A percentile compares a stretch with the other conserved stretches of the same genome.
Conservation (phyloP, 768 basidiomycete species). For the Lentinula guzmanii region DNA sequence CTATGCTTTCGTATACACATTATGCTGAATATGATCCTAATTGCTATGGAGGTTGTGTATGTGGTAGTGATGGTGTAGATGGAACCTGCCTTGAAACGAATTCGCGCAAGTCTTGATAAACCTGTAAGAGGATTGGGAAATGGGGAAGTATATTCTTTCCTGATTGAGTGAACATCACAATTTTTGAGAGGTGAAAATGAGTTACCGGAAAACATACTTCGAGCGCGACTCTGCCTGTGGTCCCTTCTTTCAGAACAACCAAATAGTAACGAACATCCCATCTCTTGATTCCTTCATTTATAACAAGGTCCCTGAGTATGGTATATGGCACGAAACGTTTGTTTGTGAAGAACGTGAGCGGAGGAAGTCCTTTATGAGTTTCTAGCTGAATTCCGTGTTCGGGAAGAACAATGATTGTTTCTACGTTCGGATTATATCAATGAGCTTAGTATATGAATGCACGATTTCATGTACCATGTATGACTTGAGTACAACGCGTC, state of each 20-base stretch:
- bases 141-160: constrained; percentile 59
- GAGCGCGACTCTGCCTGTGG: constrained; percentile 24
- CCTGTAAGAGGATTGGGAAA: constrained; percentile 50
- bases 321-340: constrained; percentile 57
- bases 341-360: constrained; percentile 25
- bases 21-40: background rate
- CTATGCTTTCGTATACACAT: background rate
- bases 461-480: constrained; percentile 34
- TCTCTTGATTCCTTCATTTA: constrained; percentile 66
- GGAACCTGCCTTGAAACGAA: background rate
- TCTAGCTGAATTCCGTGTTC: constrained; percentile 72
- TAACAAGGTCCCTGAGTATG: constrained; percentile 52
- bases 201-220: constrained; percentile 60
- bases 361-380: constrained; percentile 54
- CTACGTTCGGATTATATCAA: constrained; percentile 25
- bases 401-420: constrained; percentile 64
- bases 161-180: background rate
- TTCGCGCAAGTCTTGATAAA: constrained; percentile 36
- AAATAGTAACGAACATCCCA: constrained; percentile 75
- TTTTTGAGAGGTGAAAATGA: constrained; percentile 5
- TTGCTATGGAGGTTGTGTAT: background rate
- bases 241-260: constrained; percentile 34
- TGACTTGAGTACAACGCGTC: constrained; percentile 33
- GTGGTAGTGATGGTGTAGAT: background rate
- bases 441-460: background rate